phyloP scores from a whole-genome alignment of 2,329 filamentous ascomycete species.

The Plectosphaerella plurivora region DNA sequence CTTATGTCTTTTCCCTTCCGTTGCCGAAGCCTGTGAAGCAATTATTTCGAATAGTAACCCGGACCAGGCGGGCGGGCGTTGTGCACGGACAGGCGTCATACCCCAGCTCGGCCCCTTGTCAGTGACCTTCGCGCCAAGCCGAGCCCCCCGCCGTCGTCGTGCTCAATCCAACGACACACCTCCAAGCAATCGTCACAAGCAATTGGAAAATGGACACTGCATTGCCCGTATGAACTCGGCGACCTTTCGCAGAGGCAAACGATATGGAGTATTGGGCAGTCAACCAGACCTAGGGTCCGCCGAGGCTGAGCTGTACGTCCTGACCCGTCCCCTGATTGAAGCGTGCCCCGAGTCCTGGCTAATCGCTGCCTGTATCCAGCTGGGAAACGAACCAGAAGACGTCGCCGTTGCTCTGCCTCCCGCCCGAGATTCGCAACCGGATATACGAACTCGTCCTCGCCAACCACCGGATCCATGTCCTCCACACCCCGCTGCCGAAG shows the following conservation, averaged over 20 bases:
- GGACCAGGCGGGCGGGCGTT: background rate
- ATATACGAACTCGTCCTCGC: slow-evolving; percentile 17
- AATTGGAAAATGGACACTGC: background rate
- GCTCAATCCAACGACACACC: slow-evolving; percentile 3
- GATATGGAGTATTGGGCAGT: slow-evolving; percentile 9
- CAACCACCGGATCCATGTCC: slow-evolving; percentile 11
- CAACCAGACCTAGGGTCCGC: slow-evolving; percentile 7
- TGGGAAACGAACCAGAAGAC: slow-evolving; percentile 6
- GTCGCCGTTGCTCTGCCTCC: slow-evolving; percentile 15
- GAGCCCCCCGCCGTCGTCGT: background rate
- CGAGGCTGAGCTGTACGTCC: slow-evolving; percentile 8
- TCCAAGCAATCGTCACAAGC: background rate
- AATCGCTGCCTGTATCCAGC: background rate
- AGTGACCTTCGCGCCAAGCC: no score
- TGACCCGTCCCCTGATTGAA: background rate
- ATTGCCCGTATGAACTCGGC: slow-evolving; percentile 8
- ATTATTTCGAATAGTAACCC: no score
- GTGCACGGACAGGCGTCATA: slow-evolving; percentile 1
- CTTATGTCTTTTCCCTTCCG: no score
- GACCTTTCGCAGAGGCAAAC: slow-evolving; percentile 6
- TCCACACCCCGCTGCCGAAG: slow-evolving; percentile 11
- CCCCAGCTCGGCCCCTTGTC: background rate
- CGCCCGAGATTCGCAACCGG: slow-evolving; percentile 18
- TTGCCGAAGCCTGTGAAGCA: no score
- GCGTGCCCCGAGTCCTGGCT: background rate